Percentiles rank a stretch among this genome's conserved stretches.
Evolutionary conservation across 1,284 basidiomycete genomes (phyloP).

Genomic region (Tetrapyrgos nigripes): DNA sequence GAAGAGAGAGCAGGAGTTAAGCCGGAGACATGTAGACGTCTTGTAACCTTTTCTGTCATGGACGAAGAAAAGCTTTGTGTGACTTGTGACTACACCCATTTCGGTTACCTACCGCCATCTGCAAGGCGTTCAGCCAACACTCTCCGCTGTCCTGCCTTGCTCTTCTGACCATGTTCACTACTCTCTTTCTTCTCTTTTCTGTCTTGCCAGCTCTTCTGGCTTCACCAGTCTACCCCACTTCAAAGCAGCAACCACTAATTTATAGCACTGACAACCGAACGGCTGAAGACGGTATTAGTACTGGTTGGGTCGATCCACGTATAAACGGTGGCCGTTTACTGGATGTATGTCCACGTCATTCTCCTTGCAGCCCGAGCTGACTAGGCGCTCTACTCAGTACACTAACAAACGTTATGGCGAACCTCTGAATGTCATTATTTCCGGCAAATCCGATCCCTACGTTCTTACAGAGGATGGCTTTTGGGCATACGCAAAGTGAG

Average conservation of each 20-base stretch:
- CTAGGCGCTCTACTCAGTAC: conserved; percentile 50
- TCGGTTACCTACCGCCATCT: neutral
- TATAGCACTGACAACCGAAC: neutral
- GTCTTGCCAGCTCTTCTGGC: neutral
- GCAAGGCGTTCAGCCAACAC: conserved; percentile 2
- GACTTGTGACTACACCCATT: neutral
- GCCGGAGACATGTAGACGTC: conserved; percentile 77
- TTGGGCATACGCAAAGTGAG: conserved; percentile 63
- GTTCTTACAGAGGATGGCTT: conserved; percentile 72
- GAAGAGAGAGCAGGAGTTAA: conserved; percentile 68
- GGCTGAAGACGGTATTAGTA: neutral
- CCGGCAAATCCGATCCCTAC: conserved; percentile 67
- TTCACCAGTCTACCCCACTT: neutral
- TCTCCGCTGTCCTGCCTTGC: conserved; percentile 5
- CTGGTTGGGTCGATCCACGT: conserved; percentile 76
- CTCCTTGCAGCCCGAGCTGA: conserved; percentile 3
- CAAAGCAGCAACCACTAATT: neutral
- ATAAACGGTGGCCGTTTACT: conserved; percentile 71
- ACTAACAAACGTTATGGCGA: conserved; percentile 71
- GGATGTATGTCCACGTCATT: conserved; percentile 56
- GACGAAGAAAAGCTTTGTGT: neutral
- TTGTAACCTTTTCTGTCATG: conserved; percentile 44
- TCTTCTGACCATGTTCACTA: neutral
- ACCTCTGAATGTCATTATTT: conserved; percentile 70
- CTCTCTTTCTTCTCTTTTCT: neutral